Conservation (phyloP, 1,284 basidiomycete species). For the Naganishia sp. region DNA sequence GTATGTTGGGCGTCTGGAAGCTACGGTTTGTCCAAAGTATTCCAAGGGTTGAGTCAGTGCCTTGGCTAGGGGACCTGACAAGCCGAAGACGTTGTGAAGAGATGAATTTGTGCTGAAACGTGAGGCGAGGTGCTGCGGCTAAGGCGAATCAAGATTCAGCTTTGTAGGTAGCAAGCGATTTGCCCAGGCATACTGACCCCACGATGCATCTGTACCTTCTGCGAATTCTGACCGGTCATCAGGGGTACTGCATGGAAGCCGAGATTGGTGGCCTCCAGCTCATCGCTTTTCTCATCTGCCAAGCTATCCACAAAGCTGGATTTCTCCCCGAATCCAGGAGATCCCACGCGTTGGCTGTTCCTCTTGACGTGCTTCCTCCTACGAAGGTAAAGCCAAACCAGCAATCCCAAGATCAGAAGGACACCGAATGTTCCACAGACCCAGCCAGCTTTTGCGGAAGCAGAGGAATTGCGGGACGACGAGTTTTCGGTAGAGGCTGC, state of each 20-base stretch:
- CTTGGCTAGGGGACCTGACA: background rate
- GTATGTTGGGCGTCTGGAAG: background rate
- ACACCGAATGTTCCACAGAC: background rate
- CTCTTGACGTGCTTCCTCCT: too few relatives aligned
- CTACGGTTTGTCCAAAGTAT: background rate
- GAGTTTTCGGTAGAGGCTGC: too few relatives aligned
- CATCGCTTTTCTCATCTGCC: too few relatives aligned
- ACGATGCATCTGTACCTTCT: too few relatives aligned
- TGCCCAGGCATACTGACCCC: too few relatives aligned
- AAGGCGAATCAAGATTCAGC: background rate
- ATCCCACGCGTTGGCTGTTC: too few relatives aligned
- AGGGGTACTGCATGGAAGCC: too few relatives aligned
- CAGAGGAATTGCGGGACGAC: background rate
- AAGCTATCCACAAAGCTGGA: too few relatives aligned
- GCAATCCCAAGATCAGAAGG: background rate
- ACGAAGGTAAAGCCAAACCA: background rate
- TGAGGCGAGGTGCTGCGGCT: background rate
- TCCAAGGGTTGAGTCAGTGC: background rate
- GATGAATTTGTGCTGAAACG: slow-evolving; percentile 5
- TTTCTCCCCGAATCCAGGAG: too few relatives aligned
- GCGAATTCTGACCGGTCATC: too few relatives aligned
- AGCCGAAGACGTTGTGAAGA: background rate
- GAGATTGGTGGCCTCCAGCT: too few relatives aligned
- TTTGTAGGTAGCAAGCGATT: too few relatives aligned
- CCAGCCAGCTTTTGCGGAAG: background rate